Conservation (phyloP, 75 land plant species). For the Sequoia sempervirens region DNA sequence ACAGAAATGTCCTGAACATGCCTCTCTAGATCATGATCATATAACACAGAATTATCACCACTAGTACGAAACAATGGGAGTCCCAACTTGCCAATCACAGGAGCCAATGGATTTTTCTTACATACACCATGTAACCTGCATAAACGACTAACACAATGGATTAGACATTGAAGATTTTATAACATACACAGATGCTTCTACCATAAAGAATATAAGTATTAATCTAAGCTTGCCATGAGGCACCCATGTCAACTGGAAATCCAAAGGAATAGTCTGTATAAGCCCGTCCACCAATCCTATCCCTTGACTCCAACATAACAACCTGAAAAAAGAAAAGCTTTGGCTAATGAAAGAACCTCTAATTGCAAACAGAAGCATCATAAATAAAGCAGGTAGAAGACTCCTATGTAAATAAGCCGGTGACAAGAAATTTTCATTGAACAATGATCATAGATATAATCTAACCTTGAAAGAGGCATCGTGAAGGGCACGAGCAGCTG, state of each 20-base stretch:
- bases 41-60: constrained; percentile 50
- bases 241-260: constrained; percentile 55
- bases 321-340: constrained; percentile 23
- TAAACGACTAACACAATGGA: background rate
- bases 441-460: background rate
- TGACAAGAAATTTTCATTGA: background rate
- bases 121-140: constrained; percentile 52
- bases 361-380: background rate
- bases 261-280: constrained; percentile 49
- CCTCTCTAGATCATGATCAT: constrained; percentile 57
- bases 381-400: background rate
- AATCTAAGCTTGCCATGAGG: constrained; percentile 30
- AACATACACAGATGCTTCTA: background rate
- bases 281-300: constrained; percentile 46
- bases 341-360: background rate
- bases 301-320: constrained; percentile 41
- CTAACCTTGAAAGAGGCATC: constrained; percentile 43
- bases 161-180: background rate
- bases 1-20: constrained; percentile 6
- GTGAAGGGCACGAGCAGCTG: constrained; percentile 48
- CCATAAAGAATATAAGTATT: background rate
- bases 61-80: constrained; percentile 46
- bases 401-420: background rate
- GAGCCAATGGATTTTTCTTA: constrained; percentile 44
- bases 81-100: constrained; percentile 35